Conservation (phyloP, 306 rosid genomes). For the Adenanthera pavonina region DNA sequence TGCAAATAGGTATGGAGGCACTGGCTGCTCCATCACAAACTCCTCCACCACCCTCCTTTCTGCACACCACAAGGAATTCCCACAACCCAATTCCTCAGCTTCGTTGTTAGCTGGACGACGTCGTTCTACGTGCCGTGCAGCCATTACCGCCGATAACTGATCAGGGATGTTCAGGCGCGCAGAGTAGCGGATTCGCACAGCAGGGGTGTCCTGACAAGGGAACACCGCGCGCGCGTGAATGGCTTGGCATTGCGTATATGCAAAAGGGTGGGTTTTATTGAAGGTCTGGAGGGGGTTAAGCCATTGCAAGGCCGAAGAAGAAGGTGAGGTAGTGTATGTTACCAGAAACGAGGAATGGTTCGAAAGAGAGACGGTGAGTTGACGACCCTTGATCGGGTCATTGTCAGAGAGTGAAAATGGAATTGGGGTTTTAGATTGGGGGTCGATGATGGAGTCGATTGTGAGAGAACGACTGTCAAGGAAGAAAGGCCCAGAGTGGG, state of each 20-base stretch:
- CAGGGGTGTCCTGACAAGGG: constrained; percentile 97
- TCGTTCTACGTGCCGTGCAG: constrained; percentile 62
- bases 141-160: constrained; percentile 77
- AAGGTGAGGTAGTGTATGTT: constrained; percentile 65
- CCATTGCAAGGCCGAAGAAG: constrained; percentile 94
- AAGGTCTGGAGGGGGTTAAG: constrained; percentile 78
- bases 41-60: constrained; percentile 83
- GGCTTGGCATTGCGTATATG: constrained; percentile 94
- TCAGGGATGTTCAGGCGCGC: constrained; percentile 67
- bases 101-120: constrained; percentile 56
- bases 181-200: constrained; percentile 66
- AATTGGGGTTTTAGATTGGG: constrained; percentile 45
- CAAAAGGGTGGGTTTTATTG: constrained; percentile 71
- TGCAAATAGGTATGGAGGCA: constrained; percentile 92
- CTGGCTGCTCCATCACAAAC: constrained; percentile 84
- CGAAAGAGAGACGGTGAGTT: constrained; percentile 62
- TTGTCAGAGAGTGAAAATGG: constrained; percentile 59
- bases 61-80: constrained; percentile 56
- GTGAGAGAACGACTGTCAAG: constrained; percentile 81
- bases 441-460: constrained; percentile 57
- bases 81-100: constrained; percentile 44
- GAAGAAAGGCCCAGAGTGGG: constrained; percentile 66
- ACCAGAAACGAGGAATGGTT: constrained; percentile 59
- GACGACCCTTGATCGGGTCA: constrained; percentile 68
- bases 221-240: constrained; percentile 87